Conservation (phyloP, 2,329 filamentous ascomycete genomes). For the Sarocladium strictum region DNA sequence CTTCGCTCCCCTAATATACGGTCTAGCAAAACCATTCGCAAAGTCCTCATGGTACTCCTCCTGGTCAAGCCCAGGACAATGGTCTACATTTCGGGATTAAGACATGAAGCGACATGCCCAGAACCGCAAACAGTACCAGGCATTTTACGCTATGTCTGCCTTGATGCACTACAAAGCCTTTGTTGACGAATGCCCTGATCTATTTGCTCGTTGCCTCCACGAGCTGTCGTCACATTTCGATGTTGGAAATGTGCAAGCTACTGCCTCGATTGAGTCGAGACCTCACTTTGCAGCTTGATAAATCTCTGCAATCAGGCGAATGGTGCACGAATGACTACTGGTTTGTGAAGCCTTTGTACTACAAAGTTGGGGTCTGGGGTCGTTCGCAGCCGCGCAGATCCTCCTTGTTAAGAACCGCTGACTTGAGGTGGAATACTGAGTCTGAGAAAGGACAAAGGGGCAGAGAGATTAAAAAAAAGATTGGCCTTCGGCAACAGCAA, state of each 20-base stretch:
- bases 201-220: slow-evolving; percentile 29
- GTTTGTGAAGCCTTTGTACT: slow-evolving; percentile 9
- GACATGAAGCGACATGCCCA: slow-evolving; percentile 26
- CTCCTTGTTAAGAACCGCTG: too few species aligned
- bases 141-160: slow-evolving; percentile 40
- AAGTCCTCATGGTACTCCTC: slow-evolving; percentile 28
- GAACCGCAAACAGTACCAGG: slow-evolving; percentile 33
- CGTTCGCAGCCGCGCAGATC: too few species aligned
- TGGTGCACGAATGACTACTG: slow-evolving; percentile 4
- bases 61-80: slow-evolving; percentile 17
- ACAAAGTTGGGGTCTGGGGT: not conserved
- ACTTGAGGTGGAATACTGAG: too few species aligned
- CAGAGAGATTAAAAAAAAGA: too few species aligned
- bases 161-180: slow-evolving; percentile 42
- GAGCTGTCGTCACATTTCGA: slow-evolving; percentile 34
- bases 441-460: too few species aligned
- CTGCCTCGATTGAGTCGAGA: slow-evolving; percentile 30
- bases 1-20: slow-evolving; percentile 21
- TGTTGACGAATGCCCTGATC: slow-evolving; percentile 38
- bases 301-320: not conserved
- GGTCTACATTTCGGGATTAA: slow-evolving; percentile 24
- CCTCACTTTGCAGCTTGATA: slow-evolving; percentile 25
- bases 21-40: slow-evolving; percentile 21
- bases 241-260: slow-evolving; percentile 37
- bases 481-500: too few species aligned